Evolutionary conservation across 768 basidiomycete species (phyloP), one percentile per base, ranked within the genome.

Genomic region (Lactarius tabidus): DNA sequence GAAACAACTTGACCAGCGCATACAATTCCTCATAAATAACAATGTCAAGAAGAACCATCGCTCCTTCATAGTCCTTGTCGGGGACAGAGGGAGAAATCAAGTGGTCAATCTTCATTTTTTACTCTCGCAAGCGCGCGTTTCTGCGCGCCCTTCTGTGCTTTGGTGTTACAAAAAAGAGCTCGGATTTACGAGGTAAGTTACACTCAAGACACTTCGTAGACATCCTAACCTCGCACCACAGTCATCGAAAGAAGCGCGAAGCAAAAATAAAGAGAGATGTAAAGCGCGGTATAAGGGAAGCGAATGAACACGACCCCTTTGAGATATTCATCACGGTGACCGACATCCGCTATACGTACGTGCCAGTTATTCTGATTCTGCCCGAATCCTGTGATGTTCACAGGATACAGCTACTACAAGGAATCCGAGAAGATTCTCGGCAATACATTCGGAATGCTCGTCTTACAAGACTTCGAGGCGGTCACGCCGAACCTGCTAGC

Each of bases 161-260:
- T 99, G 97, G 97, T 97, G 95, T 71, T 99, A 99, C 82, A 98
- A 97, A 79, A 98, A 98, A 74, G 95, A 98, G 43, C 81, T 99
- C 0, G 96, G 95, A 0, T 99, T 99, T 73, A 95, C 94, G 10
- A 95, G 85, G 92, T 90, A 70, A 69, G 86, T 79, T n/a, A 33
- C 29, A 15, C 12, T 3, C 36, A 12, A 23, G 20, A 10, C 41
- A 9, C 10, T 0, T n/a, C 10, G 2, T 12, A 39, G 12, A 35
- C 10, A 56, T 23, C 35, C 59, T 68, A 31, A 65, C 35, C 18
- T n/a, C 23, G 14, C 20, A 57, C 45, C 60, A 5, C 65, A 93
- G 92, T 69, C 95, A 98, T 77, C 89, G 96, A 35, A 98, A 97
- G 78, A 97, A 98, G 76, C 85, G 95, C 57, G 96, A 98, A 76